A percentile compares a stretch with the other conserved stretches of the same genome.
These are phyloP conservation scores for Silybum marianum DNA, from an alignment of 129 eudicot genomes.

Conservation along the genomic window DNA sequence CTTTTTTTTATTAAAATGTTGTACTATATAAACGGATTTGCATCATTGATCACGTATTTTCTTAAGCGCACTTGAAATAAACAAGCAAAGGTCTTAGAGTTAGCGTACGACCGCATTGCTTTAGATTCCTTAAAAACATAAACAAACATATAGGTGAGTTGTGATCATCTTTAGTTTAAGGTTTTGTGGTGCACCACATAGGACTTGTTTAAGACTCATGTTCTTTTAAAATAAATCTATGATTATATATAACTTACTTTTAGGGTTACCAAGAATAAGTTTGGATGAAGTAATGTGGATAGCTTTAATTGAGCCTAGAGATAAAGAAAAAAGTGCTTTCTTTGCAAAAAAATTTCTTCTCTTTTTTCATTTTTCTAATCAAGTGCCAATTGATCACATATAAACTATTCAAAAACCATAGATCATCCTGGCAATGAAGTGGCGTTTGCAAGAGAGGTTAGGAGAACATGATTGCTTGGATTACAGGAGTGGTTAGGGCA, in stretches of 20 bases:
- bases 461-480: constrained; percentile 40
- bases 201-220: constrained; percentile 14
- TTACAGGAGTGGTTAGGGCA: constrained; percentile 42
- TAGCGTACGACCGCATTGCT: constrained; percentile 3
- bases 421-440: constrained; percentile 41
- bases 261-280: constrained; percentile 36
- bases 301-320: constrained; percentile 25
- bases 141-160: constrained; percentile 23
- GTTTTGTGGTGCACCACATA: constrained; percentile 30
- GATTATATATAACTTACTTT: constrained; percentile 21
- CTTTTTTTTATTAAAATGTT: background rate
- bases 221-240: constrained; percentile 5
- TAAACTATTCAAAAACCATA: constrained; percentile 34
- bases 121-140: constrained; percentile 23
- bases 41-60: constrained; percentile 7
- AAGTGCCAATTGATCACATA: constrained; percentile 6
- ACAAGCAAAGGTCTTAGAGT: constrained; percentile 10
- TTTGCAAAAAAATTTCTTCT: background rate
- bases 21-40: constrained; percentile 10
- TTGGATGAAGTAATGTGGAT: constrained; percentile 27
- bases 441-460: constrained; percentile 39
- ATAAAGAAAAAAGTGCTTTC: constrained; percentile 24
- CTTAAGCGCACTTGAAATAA: background rate
- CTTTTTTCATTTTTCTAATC: background rate
- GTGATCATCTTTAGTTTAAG: constrained; percentile 16